phyloP scores from a whole-genome alignment of 257 asterid genomes.

The Solanum pinnatisectum region DNA sequence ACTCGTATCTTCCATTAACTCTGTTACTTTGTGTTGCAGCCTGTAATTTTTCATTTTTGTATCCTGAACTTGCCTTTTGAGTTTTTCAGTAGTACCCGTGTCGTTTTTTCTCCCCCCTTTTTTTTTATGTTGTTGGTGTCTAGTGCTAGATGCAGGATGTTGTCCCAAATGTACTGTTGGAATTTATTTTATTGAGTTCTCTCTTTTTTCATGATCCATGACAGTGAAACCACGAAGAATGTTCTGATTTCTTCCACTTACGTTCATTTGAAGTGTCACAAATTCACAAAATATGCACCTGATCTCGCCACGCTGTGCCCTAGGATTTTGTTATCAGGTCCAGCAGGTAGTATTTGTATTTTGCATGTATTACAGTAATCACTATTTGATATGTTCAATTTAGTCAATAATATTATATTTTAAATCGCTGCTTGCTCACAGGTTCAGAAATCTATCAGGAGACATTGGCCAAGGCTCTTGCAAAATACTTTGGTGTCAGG shows the following conservation, averaged over 20 bases:
- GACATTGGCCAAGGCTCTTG: constrained; percentile 69
- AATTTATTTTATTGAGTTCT: neutral
- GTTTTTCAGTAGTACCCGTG: neutral
- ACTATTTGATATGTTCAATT: constrained; percentile 10
- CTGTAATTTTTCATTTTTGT: neutral
- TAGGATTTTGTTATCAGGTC: constrained; percentile 74
- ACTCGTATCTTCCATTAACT: neutral
- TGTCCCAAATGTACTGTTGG: neutral
- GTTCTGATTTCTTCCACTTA: constrained; percentile 70
- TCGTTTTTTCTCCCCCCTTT: neutral
- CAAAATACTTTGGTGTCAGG: constrained; percentile 48
- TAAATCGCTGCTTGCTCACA: constrained; percentile 5
- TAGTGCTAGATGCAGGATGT: neutral
- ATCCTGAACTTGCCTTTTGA: neutral
- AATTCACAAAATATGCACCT: constrained; percentile 40
- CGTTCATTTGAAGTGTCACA: constrained; percentile 52
- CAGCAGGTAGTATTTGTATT: constrained; percentile 49
- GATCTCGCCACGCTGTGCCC: constrained; percentile 76
- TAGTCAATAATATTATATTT: neutral
- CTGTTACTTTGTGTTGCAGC: neutral
- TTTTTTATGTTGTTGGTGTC: neutral
- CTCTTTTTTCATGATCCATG: neutral
- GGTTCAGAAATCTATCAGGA: constrained; percentile 95
- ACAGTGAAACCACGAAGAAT: constrained; percentile 74
- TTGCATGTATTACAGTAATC: neutral